Base-by-base conservation (phyloP, 371 early-diverging fungal genomes). In the Zychaea mexicana region DNA sequence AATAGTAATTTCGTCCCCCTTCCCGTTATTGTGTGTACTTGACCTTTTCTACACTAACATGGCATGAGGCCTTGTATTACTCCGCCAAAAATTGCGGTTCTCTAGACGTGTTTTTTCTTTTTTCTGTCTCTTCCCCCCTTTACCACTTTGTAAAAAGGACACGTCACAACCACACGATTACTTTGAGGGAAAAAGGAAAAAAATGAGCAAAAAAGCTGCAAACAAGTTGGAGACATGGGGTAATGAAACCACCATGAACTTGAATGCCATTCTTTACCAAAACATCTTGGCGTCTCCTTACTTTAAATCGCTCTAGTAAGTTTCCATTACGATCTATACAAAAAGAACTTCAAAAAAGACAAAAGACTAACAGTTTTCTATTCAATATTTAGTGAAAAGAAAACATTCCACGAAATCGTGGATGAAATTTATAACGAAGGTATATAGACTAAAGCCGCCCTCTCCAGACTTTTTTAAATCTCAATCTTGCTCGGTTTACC, bases 381-480 rank as follows among this genome's bases (percentile, higher is more conserved):
- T 57, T 24, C 21, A 17, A 36, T 5, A 49, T 26, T 33, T 45
- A 91, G 90, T 55, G 91, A 92, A 19, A 79, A 88, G 62, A 86
- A 88, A 57, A 88, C 91, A 1, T 94, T 88, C 73, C 92, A 93
- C 65, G 94, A 94, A 77, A 85, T 94, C 42, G 81, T 94, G 28
- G 88, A 87, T 71, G 96, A 95, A 65, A 92, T 93, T 32, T 90
- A 90, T 64, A 79, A 88, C 67, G 80, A 89, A 75, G 92, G 92
- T 91, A 70, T 15, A 12, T n/a, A 42, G 3, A 42, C 7, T 17
- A 42, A 12, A 13, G 15, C 7, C 7, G n/a, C n/a, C n/a, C n/a
- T n/a, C n/a, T n/a, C n/a, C n/a, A n/a, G n/a, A n/a, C n/a, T n/a
- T n/a, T n/a, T n/a, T n/a, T n/a, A n/a, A n/a, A n/a, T n/a, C n/a